Evolutionary conservation across 805 yeast genomes (phyloP), one percentile per base, ranked within the genome.

Genomic region (Nadsonia fulvescens): DNA sequence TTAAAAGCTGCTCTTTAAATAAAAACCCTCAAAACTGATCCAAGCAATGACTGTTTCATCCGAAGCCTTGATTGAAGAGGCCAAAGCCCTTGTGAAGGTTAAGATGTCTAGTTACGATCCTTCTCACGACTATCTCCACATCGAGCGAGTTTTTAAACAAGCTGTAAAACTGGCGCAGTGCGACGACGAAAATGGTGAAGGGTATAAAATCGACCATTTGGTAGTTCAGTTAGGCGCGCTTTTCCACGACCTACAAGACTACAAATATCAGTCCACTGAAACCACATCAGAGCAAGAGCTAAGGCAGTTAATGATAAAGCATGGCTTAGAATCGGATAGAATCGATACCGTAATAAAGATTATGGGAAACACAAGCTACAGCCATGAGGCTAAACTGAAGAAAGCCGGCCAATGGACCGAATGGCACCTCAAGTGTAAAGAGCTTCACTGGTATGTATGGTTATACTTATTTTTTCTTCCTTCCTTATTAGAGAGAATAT

Each of bases 221-320:
- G 46, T 47, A 4, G 50, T 46, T 5, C 43, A 42, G 29, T 34
- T 48, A 12, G 49, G 44, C 1, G 51, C 52, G 2, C 32, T 48
- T 16, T 43, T 44, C 26, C 53, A 48, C 29, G 53, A 48, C 27
- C 32, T 46, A 20, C 25, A 37, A 12, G 53, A 48, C 26, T 42
- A 42, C 37, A 48, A 48, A 33, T 48, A 47, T 32, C 32, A 34
- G 4, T 25, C 29, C 9, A 18, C 18, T n/a, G 23, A 21, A 7
- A 29, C 15, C 12, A 27, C 24, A 21, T 24, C 27, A 18, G 32
- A 30, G 21, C 31, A 25, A 11, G 35, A 38, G 11, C 15, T 35
- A 14, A 20, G 19, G 13, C 22, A 30, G 15, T 15, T 34, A 10
- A 33, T 41, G 30, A 9, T 18, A 16, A 20, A 18, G 14, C 23